Percentiles rank a stretch among this genome's conserved stretches.
Evolutionary conservation across 768 basidiomycete species (phyloP).

Genomic region (Pleurotus citrinopileatus): DNA sequence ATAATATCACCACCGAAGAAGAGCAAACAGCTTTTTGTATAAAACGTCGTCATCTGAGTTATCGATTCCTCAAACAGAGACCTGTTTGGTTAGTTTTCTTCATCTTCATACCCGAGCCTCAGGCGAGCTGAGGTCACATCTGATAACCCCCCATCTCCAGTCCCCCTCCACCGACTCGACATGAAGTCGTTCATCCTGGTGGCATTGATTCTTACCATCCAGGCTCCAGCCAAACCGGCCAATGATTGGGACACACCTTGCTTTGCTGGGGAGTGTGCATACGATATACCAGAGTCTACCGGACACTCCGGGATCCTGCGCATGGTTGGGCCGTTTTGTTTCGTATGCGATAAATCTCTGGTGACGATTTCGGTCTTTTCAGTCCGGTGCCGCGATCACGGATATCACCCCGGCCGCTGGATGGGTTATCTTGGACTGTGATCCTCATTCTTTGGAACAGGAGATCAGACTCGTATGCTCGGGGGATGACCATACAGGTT

Average conservation of each 20-base stretch:
- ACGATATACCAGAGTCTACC: slow-evolving; percentile 3
- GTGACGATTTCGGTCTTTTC: not conserved
- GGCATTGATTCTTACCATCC: not conserved
- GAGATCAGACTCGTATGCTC: slow-evolving; percentile 31
- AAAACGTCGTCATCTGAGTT: no score
- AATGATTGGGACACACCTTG: slow-evolving; percentile 5
- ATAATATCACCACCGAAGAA: no score
- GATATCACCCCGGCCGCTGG: slow-evolving; percentile 29
- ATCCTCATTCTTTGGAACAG: slow-evolving; percentile 23
- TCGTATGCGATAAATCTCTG: not conserved
- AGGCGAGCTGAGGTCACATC: no score
- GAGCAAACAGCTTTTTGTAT: no score
- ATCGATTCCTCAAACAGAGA: no score
- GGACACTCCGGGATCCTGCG: slow-evolving; percentile 14
- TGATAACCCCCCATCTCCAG: no score
- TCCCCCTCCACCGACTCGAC: no score
- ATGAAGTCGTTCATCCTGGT: not conserved
- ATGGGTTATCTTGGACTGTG: slow-evolving; percentile 35
- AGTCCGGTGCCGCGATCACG: slow-evolving; percentile 19
- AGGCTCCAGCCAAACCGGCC: not conserved
- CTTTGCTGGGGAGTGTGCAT: slow-evolving; percentile 4
- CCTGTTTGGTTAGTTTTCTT: no score
- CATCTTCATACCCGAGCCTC: no score
- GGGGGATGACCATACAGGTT: not conserved
- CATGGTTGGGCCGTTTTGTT: not conserved